Base-by-base conservation (phyloP, 202 grass and related monocot species). In the Elaeis oleifera region DNA sequence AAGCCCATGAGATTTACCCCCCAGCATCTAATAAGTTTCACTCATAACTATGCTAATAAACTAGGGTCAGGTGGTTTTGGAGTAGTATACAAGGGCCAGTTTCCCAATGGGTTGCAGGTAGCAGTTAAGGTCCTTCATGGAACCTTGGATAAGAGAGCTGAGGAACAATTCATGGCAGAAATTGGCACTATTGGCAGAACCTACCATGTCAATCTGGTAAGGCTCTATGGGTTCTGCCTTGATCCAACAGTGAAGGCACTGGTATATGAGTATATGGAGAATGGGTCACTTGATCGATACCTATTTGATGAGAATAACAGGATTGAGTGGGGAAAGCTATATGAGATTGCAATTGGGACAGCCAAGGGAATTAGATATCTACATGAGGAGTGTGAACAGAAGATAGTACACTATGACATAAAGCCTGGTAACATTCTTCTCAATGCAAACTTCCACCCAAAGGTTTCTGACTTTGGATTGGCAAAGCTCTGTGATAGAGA, bases 291-390 rank as follows among this genome's bases (percentile, higher is more conserved):
- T 0, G 65, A 68, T 3, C 13, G 39, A 11, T 56, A 23, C 28
- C 8, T 68, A 28, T 68, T 56, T 16, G 4, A 56, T 1, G 26
- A 56, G 26, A 23, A 44, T 1, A 3, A 18, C 25, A 21, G 21
- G 23, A 65, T 81, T 16, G 75, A 80, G 18, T 85, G 87, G 81
- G n/a, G 49, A 14, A 88, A 49, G 50, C 80, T 96, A 58, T 76
- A 96, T 22, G 1, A 17, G 36, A 83, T 90, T 23, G 84, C 91
- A 7, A 36, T 85, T 16, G 84, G 84, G 51, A 90, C 87, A 19
- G 91, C 87, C 7, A 90, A 73, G 58, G 91, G 87, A 49, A 88
- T 90, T 51, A 60, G 87, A 28, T 96, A 96, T 76, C 73, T 96
- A 27, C 87, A 96, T 59, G 87, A 88, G 73, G 91, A 96, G 73